A percentile compares a stretch with the other conserved stretches of the same genome.
Evolutionary conservation across 2,329 filamentous ascomycete genomes (phyloP).

Genomic region (Cladosporium halotolerans): DNA sequence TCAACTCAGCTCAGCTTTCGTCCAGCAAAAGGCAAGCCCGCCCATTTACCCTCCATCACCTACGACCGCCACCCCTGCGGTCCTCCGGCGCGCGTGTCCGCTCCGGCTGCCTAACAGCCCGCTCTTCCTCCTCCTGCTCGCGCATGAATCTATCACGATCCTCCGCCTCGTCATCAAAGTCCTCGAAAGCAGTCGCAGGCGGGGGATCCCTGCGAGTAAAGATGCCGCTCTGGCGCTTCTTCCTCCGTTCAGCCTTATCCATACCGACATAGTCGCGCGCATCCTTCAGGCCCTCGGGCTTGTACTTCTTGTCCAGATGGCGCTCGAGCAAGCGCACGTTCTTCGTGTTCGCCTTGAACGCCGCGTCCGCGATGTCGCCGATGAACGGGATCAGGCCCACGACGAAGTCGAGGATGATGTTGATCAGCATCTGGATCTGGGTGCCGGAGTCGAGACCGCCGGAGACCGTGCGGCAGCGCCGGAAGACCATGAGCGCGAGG

Average conservation of each 20-base stretch:
- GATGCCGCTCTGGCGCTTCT: slow-evolving; percentile 28
- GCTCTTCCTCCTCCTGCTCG: neutral
- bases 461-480: slow-evolving; percentile 65
- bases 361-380: slow-evolving; percentile 68
- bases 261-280: slow-evolving; percentile 22
- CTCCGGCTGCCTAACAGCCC: slow-evolving; percentile 1
- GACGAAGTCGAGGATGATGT: slow-evolving; percentile 67
- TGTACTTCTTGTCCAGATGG: slow-evolving; percentile 62
- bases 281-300: slow-evolving; percentile 33
- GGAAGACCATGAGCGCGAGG: slow-evolving; percentile 69
- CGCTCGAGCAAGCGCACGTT: slow-evolving; percentile 66
- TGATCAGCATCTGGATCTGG: slow-evolving; percentile 68
- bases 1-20: too few relatives aligned
- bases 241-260: slow-evolving; percentile 28
- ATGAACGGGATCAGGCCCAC: slow-evolving; percentile 69
- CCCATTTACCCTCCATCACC: too few relatives aligned
- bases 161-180: slow-evolving; percentile 36
- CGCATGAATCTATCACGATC: slow-evolving; percentile 16
- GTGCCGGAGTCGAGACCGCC: slow-evolving; percentile 63
- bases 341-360: slow-evolving; percentile 68
- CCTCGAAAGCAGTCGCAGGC: slow-evolving; percentile 43
- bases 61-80: slow-evolving; percentile 1
- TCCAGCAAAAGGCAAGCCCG: too few relatives aligned
- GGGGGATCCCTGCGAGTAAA: slow-evolving; percentile 30
- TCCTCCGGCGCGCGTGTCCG: slow-evolving; percentile 9